phyloP scores from a whole-genome alignment of 208 protist species.

The Leishmania turanica region DNA sequence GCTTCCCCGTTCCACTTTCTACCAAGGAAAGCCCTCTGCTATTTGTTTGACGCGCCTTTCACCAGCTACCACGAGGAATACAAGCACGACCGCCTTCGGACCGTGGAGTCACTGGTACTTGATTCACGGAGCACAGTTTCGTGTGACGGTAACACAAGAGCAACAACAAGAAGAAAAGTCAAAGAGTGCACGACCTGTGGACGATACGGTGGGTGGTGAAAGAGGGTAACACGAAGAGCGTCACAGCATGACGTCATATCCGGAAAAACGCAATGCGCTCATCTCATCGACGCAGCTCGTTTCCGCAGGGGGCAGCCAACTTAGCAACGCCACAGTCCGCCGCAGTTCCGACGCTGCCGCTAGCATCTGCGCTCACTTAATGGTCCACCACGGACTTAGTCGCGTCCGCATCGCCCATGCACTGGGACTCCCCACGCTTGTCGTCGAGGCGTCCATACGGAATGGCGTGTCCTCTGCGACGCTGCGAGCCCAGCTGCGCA shows the following conservation, averaged over 20 bases:
- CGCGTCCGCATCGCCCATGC: conserved; percentile 41
- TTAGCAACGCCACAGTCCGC: not conserved
- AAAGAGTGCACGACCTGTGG: not conserved
- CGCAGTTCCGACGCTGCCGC: conserved; percentile 47
- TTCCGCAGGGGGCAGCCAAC: not conserved
- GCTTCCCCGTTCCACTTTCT: not conserved
- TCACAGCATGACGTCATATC: not conserved
- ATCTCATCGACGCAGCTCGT: conserved; percentile 24
- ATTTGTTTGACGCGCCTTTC: not conserved
- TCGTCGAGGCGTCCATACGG: conserved; percentile 79
- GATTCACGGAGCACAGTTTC: not conserved
- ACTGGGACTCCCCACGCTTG: conserved; percentile 63
- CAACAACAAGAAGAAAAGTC: not conserved
- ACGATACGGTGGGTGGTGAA: not conserved
- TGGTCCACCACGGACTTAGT: conserved; percentile 48
- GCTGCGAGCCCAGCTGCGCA: conserved; percentile 60
- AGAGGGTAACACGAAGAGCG: not conserved
- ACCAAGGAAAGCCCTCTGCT: not conserved
- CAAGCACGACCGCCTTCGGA: not conserved
- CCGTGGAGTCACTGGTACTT: not conserved
- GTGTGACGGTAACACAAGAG: not conserved
- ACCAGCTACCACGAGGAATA: not conserved
- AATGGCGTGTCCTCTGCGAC: conserved; percentile 65
- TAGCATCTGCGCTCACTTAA: conserved; percentile 69
- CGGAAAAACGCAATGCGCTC: conserved; percentile 4